Conservation (phyloP, 805 yeast species). For the Candida patagonica region DNA sequence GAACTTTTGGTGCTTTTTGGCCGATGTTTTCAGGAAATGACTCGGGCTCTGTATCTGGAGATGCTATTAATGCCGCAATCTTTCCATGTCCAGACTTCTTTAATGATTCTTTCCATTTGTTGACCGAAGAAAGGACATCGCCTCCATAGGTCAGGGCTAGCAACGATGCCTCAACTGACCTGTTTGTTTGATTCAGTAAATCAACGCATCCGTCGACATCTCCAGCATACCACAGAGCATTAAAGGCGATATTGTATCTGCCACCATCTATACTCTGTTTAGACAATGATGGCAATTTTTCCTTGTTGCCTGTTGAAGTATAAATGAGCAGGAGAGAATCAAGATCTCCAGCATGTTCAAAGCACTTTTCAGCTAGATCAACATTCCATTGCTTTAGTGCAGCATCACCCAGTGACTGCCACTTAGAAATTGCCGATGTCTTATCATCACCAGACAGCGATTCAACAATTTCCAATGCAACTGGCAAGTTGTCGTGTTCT, state of each 20-base stretch:
- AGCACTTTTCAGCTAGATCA: conserved; percentile 70
- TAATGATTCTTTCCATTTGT: conserved; percentile 61
- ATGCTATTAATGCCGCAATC: conserved; percentile 53
- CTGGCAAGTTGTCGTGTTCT: conserved; percentile 56
- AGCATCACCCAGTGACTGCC: conserved; percentile 88
- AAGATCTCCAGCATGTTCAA: conserved; percentile 67
- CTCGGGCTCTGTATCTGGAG: conserved; percentile 31
- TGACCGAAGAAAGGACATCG: conserved; percentile 39
- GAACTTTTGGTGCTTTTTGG: conserved; percentile 15
- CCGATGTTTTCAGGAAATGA: conserved; percentile 28
- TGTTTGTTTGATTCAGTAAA: conserved; percentile 55
- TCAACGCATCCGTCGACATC: conserved; percentile 55
- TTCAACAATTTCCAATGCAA: conserved; percentile 60
- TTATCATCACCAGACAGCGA: conserved; percentile 47
- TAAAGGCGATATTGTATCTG: conserved; percentile 82
- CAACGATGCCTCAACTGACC: conserved; percentile 78
- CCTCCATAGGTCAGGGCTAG: conserved; percentile 65
- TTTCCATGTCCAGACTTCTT: conserved; percentile 40
- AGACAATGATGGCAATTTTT: conserved; percentile 55
- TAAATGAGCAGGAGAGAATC: conserved; percentile 74
- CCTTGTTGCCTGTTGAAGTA: conserved; percentile 67
- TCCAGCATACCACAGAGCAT: conserved; percentile 81
- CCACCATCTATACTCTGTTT: conserved; percentile 61
- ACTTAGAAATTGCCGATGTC: conserved; percentile 58
- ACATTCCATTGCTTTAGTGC: conserved; percentile 73